phyloP scores from a whole-genome alignment of 169 alveolate genomes.

The Pseudocohnilembus persalinus region DNA sequence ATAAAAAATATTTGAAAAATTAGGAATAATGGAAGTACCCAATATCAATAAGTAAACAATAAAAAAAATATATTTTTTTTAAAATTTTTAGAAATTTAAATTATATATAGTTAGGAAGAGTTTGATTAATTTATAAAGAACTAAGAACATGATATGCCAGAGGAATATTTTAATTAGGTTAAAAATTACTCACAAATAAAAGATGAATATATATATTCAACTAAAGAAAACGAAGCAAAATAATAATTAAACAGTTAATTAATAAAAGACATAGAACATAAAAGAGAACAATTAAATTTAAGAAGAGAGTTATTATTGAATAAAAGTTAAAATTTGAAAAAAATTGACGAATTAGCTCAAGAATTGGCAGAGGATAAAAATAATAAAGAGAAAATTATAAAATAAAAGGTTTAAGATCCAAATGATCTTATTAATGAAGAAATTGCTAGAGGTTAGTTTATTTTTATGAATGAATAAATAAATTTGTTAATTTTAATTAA shows the following conservation, averaged over 20 bases:
- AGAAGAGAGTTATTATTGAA: not conserved
- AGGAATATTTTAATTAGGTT: not conserved
- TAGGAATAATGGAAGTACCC: too few relatives aligned
- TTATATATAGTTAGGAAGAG: too few relatives aligned
- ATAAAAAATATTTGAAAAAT: too few relatives aligned
- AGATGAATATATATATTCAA: not conserved
- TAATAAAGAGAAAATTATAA: too few relatives aligned
- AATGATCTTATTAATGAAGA: not conserved
- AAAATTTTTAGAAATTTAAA: too few relatives aligned
- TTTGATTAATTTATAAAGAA: not conserved
- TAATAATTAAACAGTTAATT: too few relatives aligned
- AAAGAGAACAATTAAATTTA: not conserved
- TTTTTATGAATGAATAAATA: not conserved
- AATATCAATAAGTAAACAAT: too few relatives aligned
- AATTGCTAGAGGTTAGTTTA: not conserved
- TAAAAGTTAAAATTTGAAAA: too few relatives aligned
- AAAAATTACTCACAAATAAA: too few relatives aligned
- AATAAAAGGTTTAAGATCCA: not conserved
- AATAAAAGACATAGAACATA: not conserved
- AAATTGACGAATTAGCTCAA: not conserved
- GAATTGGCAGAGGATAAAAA: not conserved
- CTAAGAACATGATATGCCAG: not conserved
- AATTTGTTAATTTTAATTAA: not conserved
- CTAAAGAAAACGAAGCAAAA: not conserved
- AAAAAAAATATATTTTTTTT: too few relatives aligned